Evolutionary conservation across 352 stramenopile species (phyloP).

Genomic region (Phytopythium delawarense): DNA sequence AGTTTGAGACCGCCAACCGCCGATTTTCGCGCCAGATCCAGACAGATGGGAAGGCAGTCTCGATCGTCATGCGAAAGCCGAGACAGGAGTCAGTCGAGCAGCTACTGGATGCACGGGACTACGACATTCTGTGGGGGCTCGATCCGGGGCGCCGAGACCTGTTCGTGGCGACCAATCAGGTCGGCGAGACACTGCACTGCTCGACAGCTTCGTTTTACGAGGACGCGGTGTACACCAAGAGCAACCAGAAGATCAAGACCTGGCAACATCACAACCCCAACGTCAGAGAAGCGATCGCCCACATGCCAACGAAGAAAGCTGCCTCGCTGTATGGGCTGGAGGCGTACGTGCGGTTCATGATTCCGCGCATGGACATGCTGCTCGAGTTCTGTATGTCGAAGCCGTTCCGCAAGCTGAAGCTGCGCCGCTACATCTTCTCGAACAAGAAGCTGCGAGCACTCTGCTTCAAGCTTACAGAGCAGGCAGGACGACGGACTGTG

Average conservation of each 20-base stretch:
- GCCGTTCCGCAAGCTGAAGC: constrained; percentile 12
- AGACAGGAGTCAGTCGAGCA: too few species aligned
- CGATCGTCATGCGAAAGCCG: too few species aligned
- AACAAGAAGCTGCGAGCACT: constrained; percentile 15
- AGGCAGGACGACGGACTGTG: constrained; percentile 6
- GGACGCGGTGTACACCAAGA: constrained; percentile 10
- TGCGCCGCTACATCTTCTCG: constrained; percentile 4
- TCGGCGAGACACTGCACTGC: constrained; percentile 4
- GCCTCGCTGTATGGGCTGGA: constrained; percentile 5
- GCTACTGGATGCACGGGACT: not conserved
- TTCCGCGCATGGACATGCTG: constrained; percentile 7
- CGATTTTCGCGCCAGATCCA: too few species aligned
- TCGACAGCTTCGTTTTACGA: constrained; percentile 15
- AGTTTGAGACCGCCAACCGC: too few species aligned
- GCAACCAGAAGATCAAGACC: constrained; percentile 11
- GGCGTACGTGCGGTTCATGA: constrained; percentile 11
- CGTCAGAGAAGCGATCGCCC: constrained; percentile 5
- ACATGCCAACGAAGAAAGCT: constrained; percentile 17
- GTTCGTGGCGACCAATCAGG: constrained; percentile 14
- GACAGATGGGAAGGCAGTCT: too few species aligned
- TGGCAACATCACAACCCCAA: constrained; percentile 2
- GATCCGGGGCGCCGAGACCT: constrained; percentile 9
- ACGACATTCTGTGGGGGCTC: constrained; percentile 11
- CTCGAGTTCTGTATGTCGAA: constrained; percentile 9
- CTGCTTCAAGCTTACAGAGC: not conserved